Evolutionary conservation across 2,329 filamentous ascomycete species (phyloP).

Genomic region (Sporothrix sp.): DNA sequence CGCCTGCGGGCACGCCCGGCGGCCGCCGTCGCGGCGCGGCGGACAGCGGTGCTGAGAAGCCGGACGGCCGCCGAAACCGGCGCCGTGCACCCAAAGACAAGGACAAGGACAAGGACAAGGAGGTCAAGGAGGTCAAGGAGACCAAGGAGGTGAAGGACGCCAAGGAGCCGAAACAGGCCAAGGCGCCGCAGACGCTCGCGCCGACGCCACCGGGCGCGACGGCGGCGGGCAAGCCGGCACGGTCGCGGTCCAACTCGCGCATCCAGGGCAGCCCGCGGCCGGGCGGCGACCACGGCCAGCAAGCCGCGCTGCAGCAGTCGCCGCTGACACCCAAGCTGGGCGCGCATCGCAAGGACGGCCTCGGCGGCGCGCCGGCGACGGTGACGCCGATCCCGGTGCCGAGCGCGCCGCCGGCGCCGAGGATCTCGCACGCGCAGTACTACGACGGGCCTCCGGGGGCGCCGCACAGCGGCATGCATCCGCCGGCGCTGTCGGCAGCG

Average conservation of each 20-base stretch:
- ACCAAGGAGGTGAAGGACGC: conserved; percentile 24
- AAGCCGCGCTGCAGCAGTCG: not conserved
- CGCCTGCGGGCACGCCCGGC: conserved; percentile 47
- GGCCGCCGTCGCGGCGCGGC: conserved; percentile 33
- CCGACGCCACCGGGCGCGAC: conserved; percentile 30
- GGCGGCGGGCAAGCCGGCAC: conserved; percentile 30
- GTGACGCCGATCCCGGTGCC: conserved; percentile 11
- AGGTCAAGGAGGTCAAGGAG: conserved; percentile 24
- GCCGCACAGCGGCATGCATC: conserved; percentile 16
- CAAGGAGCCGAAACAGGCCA: conserved; percentile 27
- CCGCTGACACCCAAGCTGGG: conserved; percentile 2
- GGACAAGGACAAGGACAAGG: conserved; percentile 31
- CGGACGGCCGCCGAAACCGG: conserved; percentile 26
- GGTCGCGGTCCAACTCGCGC: conserved; percentile 47
- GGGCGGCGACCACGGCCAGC: not conserved
- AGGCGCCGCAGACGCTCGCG: conserved; percentile 34
- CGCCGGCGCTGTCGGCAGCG: not conserved
- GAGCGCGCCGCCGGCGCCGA: conserved; percentile 21
- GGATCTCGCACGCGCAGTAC: conserved; percentile 16
- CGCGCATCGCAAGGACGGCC: conserved; percentile 4
- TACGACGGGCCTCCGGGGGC: conserved; percentile 13
- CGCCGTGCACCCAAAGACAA: conserved; percentile 32
- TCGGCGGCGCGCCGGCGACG: not conserved
- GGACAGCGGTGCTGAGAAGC: conserved; percentile 9
- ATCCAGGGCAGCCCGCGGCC: conserved; percentile 23